Conservation (phyloP, 305 asterid species). For the Stenogyne calaminthoides region DNA sequence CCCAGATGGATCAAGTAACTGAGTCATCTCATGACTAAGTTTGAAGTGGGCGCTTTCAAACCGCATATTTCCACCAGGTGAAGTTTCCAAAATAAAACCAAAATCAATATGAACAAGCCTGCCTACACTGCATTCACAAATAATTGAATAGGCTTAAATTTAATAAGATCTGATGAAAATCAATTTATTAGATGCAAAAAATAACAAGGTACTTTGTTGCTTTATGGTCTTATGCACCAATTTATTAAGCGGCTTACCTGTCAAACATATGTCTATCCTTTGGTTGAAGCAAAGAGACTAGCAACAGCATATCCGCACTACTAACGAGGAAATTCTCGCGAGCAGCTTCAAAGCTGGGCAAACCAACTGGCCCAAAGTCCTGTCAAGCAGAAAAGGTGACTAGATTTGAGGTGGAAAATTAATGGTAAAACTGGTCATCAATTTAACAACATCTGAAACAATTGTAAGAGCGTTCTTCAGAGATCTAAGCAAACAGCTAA, state of each 20-base stretch:
- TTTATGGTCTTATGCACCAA: background rate
- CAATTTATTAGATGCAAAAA: background rate
- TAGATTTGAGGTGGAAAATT: constrained; percentile 10
- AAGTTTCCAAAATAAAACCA: constrained; percentile 95
- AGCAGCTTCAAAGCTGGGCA: constrained; percentile 93
- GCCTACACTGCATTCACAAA: constrained; percentile 67
- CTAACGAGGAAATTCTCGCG: constrained; percentile 94
- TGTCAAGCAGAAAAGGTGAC: constrained; percentile 43
- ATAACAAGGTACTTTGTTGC: no score
- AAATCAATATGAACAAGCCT: constrained; percentile 99
- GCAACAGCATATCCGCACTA: constrained; percentile 99
- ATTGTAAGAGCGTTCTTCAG: constrained; percentile 7
- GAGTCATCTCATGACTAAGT: constrained; percentile 99
- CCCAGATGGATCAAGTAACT: constrained; percentile 93
- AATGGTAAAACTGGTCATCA: background rate
- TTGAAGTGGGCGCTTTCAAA: constrained; percentile 98
- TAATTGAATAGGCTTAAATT: constrained; percentile 24
- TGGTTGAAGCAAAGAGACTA: constrained; percentile 97
- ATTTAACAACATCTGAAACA: constrained; percentile 3
- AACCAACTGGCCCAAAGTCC: constrained; percentile 98
- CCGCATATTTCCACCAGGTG: constrained; percentile 99
- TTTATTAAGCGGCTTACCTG: constrained; percentile 51
- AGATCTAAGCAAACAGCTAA: background rate
- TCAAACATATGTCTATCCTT: constrained; percentile 99
- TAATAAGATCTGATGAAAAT: background rate